phyloP scores from a whole-genome alignment of 2,329 filamentous ascomycete species.

The Monosporascus sp. region DNA sequence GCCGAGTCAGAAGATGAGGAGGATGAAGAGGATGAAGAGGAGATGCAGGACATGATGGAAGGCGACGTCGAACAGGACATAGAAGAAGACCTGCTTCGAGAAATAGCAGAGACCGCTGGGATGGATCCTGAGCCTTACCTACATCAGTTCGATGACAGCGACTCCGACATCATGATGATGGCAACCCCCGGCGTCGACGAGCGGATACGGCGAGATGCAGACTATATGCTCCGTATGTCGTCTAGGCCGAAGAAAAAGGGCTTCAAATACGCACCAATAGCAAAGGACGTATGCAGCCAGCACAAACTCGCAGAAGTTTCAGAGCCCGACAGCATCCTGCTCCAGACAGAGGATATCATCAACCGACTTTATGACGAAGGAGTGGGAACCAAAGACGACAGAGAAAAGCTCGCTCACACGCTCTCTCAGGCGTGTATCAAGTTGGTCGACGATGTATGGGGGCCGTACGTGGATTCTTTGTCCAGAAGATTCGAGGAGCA shows the following conservation, averaged over 20 bases:
- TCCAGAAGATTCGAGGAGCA: conserved; percentile 48
- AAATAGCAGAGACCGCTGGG: conserved; percentile 21
- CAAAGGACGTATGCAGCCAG: conserved; percentile 62
- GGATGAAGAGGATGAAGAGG: conserved; percentile 30
- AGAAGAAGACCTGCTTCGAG: conserved; percentile 29
- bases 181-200: conserved; percentile 50
- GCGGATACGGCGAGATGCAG: conserved; percentile 49
- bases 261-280: conserved; percentile 64
- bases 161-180: conserved; percentile 50
- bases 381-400: conserved; percentile 50
- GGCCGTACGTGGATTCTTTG: conserved; percentile 44
- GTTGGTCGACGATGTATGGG: conserved; percentile 50
- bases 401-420: conserved; percentile 50
- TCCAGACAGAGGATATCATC: conserved; percentile 70
- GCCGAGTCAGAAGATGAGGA: conserved; percentile 26
- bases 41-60: conserved; percentile 34
- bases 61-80: conserved; percentile 30
- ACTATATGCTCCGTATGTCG: conserved; percentile 50
- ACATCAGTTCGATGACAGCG: conserved; percentile 27
- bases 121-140: conserved; percentile 11
- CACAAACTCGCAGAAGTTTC: conserved; percentile 54
- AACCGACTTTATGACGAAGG: conserved; percentile 59
- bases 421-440: conserved; percentile 48
- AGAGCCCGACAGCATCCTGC: conserved; percentile 67
- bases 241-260: conserved; percentile 43